These are phyloP conservation scores for Fraxinus platypoda DNA, from an alignment of 305 asterid genomes.

Conservation along the genomic window DNA sequence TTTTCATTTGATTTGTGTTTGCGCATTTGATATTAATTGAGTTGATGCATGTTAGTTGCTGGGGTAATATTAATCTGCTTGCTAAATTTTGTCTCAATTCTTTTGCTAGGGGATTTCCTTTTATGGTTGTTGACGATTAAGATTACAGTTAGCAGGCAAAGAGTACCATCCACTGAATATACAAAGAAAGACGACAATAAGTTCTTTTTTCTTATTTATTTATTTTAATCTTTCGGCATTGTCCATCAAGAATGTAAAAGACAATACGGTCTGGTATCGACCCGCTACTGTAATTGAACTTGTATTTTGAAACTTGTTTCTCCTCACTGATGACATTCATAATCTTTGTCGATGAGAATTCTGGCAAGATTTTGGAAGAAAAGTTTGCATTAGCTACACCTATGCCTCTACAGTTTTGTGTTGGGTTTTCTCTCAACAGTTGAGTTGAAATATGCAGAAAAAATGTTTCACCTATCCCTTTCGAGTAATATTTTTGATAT, in stretches of 20 bases:
- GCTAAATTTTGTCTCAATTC: neutral
- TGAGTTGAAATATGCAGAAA: neutral
- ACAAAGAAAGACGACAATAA: neutral
- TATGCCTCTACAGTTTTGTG: neutral
- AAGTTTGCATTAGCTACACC: neutral
- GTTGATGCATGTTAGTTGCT: neutral
- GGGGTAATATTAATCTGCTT: neutral
- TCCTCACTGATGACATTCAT: neutral
- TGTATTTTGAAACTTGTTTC: neutral
- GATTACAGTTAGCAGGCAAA: conserved; percentile 4
- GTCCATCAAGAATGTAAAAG: neutral
- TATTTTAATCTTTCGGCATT: neutral
- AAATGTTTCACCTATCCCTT: neutral
- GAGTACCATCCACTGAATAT: conserved; percentile 13
- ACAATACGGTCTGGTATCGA: neutral
- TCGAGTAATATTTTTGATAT: neutral
- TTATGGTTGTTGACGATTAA: conserved; percentile 46
- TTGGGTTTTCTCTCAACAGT: neutral
- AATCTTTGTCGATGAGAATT: neutral
- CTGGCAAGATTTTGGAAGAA: neutral
- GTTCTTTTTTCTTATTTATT: neutral
- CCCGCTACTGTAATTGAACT: neutral
- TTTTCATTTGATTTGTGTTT: neutral
- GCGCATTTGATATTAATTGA: neutral
- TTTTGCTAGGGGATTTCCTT: conserved; percentile 49